A percentile compares a stretch with the other conserved stretches of the same genome.
Evolutionary conservation across 2,329 filamentous ascomycete genomes (phyloP).

Genomic region (Ophiosphaerella korrae): DNA sequence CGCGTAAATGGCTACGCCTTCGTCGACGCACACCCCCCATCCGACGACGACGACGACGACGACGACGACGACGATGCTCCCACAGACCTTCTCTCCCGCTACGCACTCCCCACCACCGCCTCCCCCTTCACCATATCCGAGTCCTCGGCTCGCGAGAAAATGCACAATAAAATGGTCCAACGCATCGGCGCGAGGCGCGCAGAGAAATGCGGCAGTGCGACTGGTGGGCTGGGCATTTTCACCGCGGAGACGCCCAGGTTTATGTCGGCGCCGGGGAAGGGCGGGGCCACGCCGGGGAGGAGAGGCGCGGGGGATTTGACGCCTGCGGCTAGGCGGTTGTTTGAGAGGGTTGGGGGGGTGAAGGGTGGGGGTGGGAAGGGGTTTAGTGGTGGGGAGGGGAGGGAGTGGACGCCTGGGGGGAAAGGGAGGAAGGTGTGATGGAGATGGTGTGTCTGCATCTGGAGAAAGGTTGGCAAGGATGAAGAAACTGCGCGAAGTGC

Average conservation of each 20-base stretch:
- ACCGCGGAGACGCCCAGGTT: slow-evolving; percentile 63
- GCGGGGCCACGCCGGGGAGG: slow-evolving; percentile 26
- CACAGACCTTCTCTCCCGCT: slow-evolving; percentile 51
- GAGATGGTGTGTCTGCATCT: no score
- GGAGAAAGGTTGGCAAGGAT: neutral
- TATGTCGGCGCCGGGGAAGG: slow-evolving; percentile 63
- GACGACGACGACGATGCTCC: slow-evolving; percentile 47
- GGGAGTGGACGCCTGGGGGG: slow-evolving; percentile 38
- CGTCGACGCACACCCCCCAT: slow-evolving; percentile 83
- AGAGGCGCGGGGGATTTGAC: slow-evolving; percentile 66
- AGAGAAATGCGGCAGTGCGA: neutral
- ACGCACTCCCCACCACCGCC: slow-evolving; percentile 39
- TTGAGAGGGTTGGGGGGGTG: slow-evolving; percentile 46
- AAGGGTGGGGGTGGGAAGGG: slow-evolving; percentile 18
- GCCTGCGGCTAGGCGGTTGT: slow-evolving; percentile 68
- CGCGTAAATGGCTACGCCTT: slow-evolving; percentile 93
- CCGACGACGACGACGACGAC: slow-evolving; percentile 61
- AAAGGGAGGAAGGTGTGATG: slow-evolving; percentile 20
- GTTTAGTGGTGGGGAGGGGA: slow-evolving; percentile 31
- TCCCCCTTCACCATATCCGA: slow-evolving; percentile 74
- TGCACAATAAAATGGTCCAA: slow-evolving; percentile 73
- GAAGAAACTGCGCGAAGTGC: slow-evolving; percentile 29
- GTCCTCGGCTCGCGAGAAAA: slow-evolving; percentile 74
- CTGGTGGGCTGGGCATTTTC: slow-evolving; percentile 32
- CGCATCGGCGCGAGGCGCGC: slow-evolving; percentile 23